Evolutionary conservation across 148 eudicot species (phyloP).

Genomic region (Vaccinium macrocarpon): DNA sequence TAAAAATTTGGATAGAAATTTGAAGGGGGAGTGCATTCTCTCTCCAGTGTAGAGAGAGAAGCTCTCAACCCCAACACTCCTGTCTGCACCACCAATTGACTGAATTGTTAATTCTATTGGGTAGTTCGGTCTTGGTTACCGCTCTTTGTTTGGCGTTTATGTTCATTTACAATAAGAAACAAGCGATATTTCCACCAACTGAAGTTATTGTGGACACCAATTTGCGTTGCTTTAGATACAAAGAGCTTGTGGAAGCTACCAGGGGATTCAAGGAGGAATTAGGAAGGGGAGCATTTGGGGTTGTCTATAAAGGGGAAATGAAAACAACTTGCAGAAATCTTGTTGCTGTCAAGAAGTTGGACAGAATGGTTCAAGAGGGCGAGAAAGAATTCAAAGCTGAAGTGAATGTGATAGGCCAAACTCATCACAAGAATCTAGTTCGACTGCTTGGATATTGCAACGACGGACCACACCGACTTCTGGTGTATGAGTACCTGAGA

Average conservation of each 20-base stretch:
- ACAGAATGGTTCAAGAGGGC: conserved; percentile 4
- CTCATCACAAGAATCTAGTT: conserved; percentile 20
- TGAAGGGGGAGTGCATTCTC: no score
- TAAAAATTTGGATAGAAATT: no score
- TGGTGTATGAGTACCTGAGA: conserved; percentile 18
- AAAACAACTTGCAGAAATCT: not conserved
- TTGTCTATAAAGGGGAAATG: not conserved
- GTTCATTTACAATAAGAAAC: conserved; percentile 11
- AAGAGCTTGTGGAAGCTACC: conserved; percentile 52
- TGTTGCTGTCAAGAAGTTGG: conserved; percentile 19
- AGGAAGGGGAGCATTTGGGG: conserved; percentile 24
- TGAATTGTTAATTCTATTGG: no score
- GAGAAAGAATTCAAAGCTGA: conserved; percentile 23
- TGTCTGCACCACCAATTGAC: no score
- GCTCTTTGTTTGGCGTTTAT: conserved; percentile 7
- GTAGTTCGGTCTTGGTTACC: conserved; percentile 20
- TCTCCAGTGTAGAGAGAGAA: no score
- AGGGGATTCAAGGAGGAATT: conserved; percentile 46
- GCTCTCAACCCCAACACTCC: no score
- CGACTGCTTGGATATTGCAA: conserved; percentile 17
- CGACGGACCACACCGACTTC: conserved; percentile 11
- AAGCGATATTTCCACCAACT: not conserved
- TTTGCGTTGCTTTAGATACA: conserved; percentile 31
- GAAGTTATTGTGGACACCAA: not conserved
- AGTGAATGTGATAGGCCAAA: conserved; percentile 17